Conservation (phyloP, 2,329 filamentous ascomycete genomes). For the Metarhizium sp. region DNA sequence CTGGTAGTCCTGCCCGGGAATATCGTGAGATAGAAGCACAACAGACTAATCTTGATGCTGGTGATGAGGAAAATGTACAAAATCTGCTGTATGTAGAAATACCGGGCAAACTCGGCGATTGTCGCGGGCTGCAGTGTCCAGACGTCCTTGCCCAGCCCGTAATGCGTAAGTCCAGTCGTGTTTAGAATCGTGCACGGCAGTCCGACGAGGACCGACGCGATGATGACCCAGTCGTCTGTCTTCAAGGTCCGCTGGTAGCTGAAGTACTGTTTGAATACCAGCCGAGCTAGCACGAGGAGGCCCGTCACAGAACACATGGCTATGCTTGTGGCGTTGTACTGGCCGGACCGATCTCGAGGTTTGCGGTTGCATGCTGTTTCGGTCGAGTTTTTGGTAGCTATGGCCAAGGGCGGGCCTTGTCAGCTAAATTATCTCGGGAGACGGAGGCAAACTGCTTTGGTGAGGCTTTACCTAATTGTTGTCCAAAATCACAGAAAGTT, state of each 20-base stretch:
- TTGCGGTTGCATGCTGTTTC: constrained; percentile 4
- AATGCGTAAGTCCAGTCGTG: constrained; percentile 12
- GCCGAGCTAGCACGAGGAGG: constrained; percentile 10
- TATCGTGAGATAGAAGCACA: constrained; percentile 5
- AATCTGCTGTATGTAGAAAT: constrained; percentile 6
- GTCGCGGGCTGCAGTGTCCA: constrained; percentile 18
- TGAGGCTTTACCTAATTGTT: not conserved
- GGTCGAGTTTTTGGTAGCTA: constrained; percentile 7
- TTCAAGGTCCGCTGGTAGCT: constrained; percentile 20
- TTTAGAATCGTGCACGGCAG: constrained; percentile 17
- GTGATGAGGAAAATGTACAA: constrained; percentile 5
- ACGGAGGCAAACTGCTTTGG: too few species aligned
- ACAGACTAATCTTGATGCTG: constrained; percentile 2
- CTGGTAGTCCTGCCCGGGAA: constrained; percentile 2
- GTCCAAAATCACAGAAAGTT: not conserved
- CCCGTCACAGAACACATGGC: constrained; percentile 12
- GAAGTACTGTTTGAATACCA: constrained; percentile 16
- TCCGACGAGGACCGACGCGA: constrained; percentile 13
- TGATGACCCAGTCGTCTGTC: constrained; percentile 22
- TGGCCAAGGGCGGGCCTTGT: not conserved
- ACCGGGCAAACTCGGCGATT: constrained; percentile 3
- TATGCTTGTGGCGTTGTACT: constrained; percentile 7
- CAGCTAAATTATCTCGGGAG: not conserved
- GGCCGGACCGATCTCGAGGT: constrained; percentile 1
- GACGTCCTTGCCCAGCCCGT: constrained; percentile 23